Percentiles rank a stretch among this genome's conserved stretches.
Conservation (phyloP, 495 filamentous ascomycete species). For the Annulohypoxylon stygium region DNA sequence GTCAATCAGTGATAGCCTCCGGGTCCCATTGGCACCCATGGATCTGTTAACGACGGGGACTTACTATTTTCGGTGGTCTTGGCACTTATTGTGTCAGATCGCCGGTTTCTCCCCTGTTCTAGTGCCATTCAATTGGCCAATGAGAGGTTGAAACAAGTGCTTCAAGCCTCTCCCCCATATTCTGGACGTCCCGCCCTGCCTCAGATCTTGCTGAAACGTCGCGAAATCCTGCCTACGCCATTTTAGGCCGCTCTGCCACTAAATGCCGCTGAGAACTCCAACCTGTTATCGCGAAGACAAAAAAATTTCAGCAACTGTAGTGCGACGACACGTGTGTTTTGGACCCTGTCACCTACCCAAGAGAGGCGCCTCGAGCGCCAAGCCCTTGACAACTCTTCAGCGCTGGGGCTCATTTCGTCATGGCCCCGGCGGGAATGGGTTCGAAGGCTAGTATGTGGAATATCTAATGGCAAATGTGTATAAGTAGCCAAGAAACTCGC, state of each 20-base stretch:
- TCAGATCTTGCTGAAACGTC: constrained; percentile 48
- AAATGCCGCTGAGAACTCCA: constrained; percentile 24
- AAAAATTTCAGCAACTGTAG: constrained; percentile 20
- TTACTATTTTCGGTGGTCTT: constrained; percentile 34
- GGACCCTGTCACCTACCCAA: constrained; percentile 35
- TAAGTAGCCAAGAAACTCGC: constrained; percentile 38
- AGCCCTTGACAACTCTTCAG: constrained; percentile 23
- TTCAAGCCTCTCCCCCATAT: constrained; percentile 40
- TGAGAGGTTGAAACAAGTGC: constrained; percentile 9
- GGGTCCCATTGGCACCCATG: constrained; percentile 17
- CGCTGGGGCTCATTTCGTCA: constrained; percentile 15
- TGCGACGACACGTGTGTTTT: constrained; percentile 36
- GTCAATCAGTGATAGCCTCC: constrained; percentile 24
- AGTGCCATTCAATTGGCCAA: constrained; percentile 22
- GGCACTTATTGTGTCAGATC: constrained; percentile 35
- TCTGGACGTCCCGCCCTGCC: constrained; percentile 44
- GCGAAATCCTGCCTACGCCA: constrained; percentile 42
- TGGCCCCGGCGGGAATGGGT: constrained; percentile 6
- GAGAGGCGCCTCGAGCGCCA: constrained; percentile 27
- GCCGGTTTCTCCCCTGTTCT: constrained; percentile 17
- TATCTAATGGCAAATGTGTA: constrained; percentile 18
- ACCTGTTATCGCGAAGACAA: constrained; percentile 25
- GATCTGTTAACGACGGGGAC: constrained; percentile 5
- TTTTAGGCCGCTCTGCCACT: constrained; percentile 10
- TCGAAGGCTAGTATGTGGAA: constrained; percentile 6